These are phyloP conservation scores for Lumnitzera littorea DNA, from an alignment of 345 rosid genomes.

Conservation along the genomic window DNA sequence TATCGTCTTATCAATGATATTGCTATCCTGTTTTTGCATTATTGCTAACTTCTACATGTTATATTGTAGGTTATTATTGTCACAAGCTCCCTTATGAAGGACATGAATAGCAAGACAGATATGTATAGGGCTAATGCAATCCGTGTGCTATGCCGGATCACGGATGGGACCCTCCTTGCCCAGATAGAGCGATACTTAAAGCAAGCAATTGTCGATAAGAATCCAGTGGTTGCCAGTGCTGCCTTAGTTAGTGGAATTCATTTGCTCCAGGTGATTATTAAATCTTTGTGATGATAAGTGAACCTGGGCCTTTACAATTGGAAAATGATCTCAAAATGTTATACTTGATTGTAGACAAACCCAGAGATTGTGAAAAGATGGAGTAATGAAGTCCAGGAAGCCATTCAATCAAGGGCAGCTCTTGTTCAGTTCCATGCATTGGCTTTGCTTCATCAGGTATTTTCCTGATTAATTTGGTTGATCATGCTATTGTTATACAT, in stretches of 20 bases:
- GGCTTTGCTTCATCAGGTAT: constrained; percentile 79
- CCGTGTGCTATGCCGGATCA: constrained; percentile 93
- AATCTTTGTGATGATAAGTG: not conserved
- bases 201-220: constrained; percentile 98
- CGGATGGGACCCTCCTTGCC: constrained; percentile 91
- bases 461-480: constrained; percentile 7
- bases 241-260: constrained; percentile 97
- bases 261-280: constrained; percentile 64
- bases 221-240: constrained; percentile 98
- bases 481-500: not conserved
- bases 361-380: constrained; percentile 91
- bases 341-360: constrained; percentile 42
- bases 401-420: constrained; percentile 88
- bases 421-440: constrained; percentile 90
- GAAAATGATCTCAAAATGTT: not conserved
- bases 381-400: constrained; percentile 97
- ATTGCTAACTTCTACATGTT: no score
- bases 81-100: constrained; percentile 97
- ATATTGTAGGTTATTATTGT: constrained; percentile 76
- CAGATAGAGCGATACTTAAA: constrained; percentile 93
- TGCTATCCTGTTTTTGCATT: no score
- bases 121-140: constrained; percentile 98
- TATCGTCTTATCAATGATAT: no score
- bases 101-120: constrained; percentile 98
- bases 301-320: constrained; percentile 3